A percentile compares a stretch with the other conserved stretches of the same genome.
These are phyloP conservation scores for Nigrograna mackinnonii DNA, from an alignment of 2,329 filamentous ascomycete species.

Conservation along the genomic window DNA sequence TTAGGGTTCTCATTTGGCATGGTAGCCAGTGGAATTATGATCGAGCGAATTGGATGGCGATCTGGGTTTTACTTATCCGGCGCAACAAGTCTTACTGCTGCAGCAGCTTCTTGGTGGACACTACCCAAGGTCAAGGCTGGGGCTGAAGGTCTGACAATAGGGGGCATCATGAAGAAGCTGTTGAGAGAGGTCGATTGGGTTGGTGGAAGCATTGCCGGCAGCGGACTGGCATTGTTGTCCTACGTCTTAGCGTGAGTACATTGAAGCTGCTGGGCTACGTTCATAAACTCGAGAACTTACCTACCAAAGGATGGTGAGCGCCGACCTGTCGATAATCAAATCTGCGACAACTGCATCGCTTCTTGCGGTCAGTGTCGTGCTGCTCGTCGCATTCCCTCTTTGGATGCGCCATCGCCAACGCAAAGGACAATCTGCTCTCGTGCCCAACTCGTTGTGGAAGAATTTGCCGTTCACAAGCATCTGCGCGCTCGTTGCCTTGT, in stretches of 20 bases:
- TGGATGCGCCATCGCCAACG: constrained; percentile 33
- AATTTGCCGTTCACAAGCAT: constrained; percentile 58
- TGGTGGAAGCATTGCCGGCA: constrained; percentile 25
- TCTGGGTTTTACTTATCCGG: constrained; percentile 48
- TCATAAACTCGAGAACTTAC: too few species aligned
- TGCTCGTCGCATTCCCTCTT: constrained; percentile 24
- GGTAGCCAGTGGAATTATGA: constrained; percentile 53
- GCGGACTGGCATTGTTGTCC: constrained; percentile 21
- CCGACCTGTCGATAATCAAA: constrained; percentile 12
- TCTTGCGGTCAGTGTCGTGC: constrained; percentile 20
- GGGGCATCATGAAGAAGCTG: constrained; percentile 13
- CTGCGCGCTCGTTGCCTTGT: constrained; percentile 50
- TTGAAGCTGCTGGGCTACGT: neutral
- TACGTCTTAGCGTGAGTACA: constrained; percentile 28
- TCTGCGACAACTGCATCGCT: constrained; percentile 20
- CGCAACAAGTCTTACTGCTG: constrained; percentile 34
- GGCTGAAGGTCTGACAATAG: constrained; percentile 11
- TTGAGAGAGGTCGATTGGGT: constrained; percentile 29
- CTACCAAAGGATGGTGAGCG: constrained; percentile 3
- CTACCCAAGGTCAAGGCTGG: constrained; percentile 30
- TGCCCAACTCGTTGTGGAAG: constrained; percentile 53
- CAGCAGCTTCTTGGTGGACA: constrained; percentile 25
- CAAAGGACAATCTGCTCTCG: constrained; percentile 20
- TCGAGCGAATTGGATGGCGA: constrained; percentile 53
- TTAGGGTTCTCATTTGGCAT: constrained; percentile 56